These are phyloP conservation scores for Microcyclospora tardicrescens DNA, from an alignment of 2,329 filamentous ascomycete species.

Conservation along the genomic window DNA sequence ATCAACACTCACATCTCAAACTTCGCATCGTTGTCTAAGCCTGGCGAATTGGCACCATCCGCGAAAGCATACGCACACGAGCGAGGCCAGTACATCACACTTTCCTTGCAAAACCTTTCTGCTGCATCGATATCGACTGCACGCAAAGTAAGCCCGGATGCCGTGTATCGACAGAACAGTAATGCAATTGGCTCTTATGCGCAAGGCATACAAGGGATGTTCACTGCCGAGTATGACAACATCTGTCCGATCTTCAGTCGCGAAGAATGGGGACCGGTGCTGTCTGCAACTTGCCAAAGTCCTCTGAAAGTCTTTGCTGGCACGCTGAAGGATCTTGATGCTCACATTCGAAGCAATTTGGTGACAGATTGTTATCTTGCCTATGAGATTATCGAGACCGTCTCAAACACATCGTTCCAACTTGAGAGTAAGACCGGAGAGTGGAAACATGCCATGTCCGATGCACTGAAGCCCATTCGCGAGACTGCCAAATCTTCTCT, in stretches of 20 bases:
- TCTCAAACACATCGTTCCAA: slow-evolving; percentile 64
- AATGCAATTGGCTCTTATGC: slow-evolving; percentile 89
- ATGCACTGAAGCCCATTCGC: slow-evolving; percentile 75
- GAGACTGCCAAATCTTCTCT: slow-evolving; percentile 86
- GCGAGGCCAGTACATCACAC: slow-evolving; percentile 72
- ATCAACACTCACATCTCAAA: slow-evolving; percentile 47
- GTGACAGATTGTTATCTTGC: slow-evolving; percentile 87
- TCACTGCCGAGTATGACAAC: slow-evolving; percentile 79
- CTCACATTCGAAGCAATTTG: slow-evolving; percentile 74
- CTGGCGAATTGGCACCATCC: slow-evolving; percentile 37
- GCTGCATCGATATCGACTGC: slow-evolving; percentile 69
- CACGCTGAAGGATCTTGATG: slow-evolving; percentile 78
- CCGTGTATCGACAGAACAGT: slow-evolving; percentile 74
- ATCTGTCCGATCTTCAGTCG: slow-evolving; percentile 75
- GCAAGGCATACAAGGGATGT: slow-evolving; percentile 73
- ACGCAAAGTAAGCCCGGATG: slow-evolving; percentile 59
- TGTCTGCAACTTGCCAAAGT: slow-evolving; percentile 64
- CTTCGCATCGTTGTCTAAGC: slow-evolving; percentile 13
- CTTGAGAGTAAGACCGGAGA: slow-evolving; percentile 76
- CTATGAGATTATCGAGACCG: slow-evolving; percentile 87
- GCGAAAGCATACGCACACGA: slow-evolving; percentile 75
- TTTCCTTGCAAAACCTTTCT: slow-evolving; percentile 72
- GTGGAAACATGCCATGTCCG: slow-evolving; percentile 68
- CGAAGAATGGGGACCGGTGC: slow-evolving; percentile 70
- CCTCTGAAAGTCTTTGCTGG: slow-evolving; percentile 71